These are phyloP conservation scores for Trichoderma arundinaceum DNA, from an alignment of 2,329 filamentous ascomycete species.

Conservation along the genomic window DNA sequence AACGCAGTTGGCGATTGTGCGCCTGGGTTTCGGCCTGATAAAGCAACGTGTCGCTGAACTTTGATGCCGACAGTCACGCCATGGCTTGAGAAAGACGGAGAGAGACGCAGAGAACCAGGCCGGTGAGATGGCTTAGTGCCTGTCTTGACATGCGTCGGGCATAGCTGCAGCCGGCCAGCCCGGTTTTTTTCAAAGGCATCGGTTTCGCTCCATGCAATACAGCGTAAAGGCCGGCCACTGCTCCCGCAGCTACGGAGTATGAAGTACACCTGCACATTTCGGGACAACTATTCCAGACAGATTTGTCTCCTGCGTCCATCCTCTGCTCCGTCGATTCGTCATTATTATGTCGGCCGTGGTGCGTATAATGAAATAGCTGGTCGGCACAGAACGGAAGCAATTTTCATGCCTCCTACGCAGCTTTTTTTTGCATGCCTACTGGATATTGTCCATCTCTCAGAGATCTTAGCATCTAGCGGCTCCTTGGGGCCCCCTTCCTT, in stretches of 20 bases:
- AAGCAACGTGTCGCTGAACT: slow-evolving; percentile 14
- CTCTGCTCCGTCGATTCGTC: neutral
- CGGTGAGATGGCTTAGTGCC: slow-evolving; percentile 20
- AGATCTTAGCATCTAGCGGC: neutral
- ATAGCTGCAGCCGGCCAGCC: slow-evolving; percentile 28
- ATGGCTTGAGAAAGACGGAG: slow-evolving; percentile 19
- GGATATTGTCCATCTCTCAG: neutral
- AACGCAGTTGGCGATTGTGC: neutral
- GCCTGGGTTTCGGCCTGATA: slow-evolving; percentile 9
- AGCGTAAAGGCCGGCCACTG: neutral
- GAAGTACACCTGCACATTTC: neutral
- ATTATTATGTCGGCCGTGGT: neutral
- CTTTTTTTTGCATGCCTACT: neutral
- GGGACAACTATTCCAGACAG: neutral
- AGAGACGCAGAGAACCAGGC: slow-evolving; percentile 8
- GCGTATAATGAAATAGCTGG: slow-evolving; percentile 1
- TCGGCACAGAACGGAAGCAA: neutral
- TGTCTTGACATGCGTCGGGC: slow-evolving; percentile 25
- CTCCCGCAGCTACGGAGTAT: neutral
- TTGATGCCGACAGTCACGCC: slow-evolving; percentile 23
- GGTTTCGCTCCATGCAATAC: slow-evolving; percentile 9
- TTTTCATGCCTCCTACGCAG: neutral
- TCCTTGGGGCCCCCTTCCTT: neutral
- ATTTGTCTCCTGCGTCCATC: neutral
- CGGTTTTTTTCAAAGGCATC: slow-evolving; percentile 9